Conservation (phyloP, 768 basidiomycete genomes). For the Tremella mesenterica region DNA sequence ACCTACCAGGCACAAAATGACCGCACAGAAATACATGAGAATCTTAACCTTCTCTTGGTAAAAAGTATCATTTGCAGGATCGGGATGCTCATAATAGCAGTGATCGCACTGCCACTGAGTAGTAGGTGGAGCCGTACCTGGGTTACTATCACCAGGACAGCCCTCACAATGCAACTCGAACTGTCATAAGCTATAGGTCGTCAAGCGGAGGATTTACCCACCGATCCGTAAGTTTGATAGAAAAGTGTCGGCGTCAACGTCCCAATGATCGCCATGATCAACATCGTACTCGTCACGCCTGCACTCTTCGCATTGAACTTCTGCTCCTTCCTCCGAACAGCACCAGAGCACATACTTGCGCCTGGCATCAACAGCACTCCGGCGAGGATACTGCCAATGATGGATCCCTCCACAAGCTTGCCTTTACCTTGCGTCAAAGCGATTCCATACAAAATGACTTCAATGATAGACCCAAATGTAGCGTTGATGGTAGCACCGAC, state of each 20-base stretch:
- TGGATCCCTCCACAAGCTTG: slow-evolving; percentile 88
- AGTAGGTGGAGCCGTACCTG: too few relatives aligned
- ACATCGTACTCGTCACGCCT: slow-evolving; percentile 96
- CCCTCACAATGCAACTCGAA: slow-evolving; percentile 41
- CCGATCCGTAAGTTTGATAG: slow-evolving; percentile 95
- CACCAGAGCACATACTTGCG: slow-evolving; percentile 85
- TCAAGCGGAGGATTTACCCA: slow-evolving; percentile 48
- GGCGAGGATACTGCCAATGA: slow-evolving; percentile 87
- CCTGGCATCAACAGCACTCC: slow-evolving; percentile 97
- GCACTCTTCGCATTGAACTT: slow-evolving; percentile 99
- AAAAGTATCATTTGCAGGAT: slow-evolving; percentile 88
- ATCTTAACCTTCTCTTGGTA: slow-evolving; percentile 90
- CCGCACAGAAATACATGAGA: slow-evolving; percentile 94
- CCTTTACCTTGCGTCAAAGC: slow-evolving; percentile 87
- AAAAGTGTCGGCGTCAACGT: slow-evolving; percentile 90
- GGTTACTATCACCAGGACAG: slow-evolving; percentile 35
- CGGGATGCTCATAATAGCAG: slow-evolving; percentile 90
- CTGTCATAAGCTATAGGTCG: slow-evolving; percentile 11
- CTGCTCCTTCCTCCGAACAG: slow-evolving; percentile 82
- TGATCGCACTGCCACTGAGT: slow-evolving; percentile 69
- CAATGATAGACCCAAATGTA: slow-evolving; percentile 95
- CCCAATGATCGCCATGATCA: slow-evolving; percentile 99
- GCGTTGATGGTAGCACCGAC: slow-evolving; percentile 99
- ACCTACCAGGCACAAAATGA: slow-evolving; percentile 78
- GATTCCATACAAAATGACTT: slow-evolving; percentile 85